A percentile compares a stretch with the other conserved stretches of the same genome.
Conservation (phyloP, 148 eudicot genomes). For the Vaccinium myrtillus region DNA sequence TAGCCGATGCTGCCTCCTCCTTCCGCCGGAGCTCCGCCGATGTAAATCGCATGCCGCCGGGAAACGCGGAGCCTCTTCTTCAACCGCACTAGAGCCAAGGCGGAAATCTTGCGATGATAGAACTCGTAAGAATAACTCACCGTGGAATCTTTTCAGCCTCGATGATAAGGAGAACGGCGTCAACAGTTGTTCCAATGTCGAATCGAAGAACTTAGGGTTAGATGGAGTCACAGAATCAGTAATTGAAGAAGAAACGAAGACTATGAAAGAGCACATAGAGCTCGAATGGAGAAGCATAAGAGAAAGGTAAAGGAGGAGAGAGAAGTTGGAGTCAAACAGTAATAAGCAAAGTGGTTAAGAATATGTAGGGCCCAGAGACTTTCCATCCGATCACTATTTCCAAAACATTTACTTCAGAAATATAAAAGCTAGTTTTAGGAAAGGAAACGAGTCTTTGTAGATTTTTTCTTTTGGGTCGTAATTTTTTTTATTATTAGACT, state of each 20-base stretch:
- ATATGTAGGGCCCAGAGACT: no score
- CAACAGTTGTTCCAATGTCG: conserved; percentile 23
- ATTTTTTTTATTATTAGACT: no score
- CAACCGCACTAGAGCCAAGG: conserved; percentile 42
- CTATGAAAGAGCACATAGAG: conserved; percentile 87
- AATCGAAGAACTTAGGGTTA: conserved; percentile 59
- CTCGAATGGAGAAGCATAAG: conserved; percentile 66
- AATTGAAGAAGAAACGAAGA: conserved; percentile 42
- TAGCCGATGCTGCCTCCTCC: conserved; percentile 11
- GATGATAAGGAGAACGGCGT: conserved; percentile 34
- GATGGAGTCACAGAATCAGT: conserved; percentile 30
- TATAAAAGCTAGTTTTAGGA: no score
- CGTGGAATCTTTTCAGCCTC: conserved; percentile 42
- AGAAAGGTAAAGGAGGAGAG: no score
- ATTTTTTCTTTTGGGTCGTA: no score
- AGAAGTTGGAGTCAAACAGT: no score
- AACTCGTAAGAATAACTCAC: conserved; percentile 31
- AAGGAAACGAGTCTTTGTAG: no score
- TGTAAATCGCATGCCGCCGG: conserved; percentile 54
- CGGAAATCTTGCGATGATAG: conserved; percentile 81
- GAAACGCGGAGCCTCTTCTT: conserved; percentile 29
- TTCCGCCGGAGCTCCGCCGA: conserved; percentile 64
- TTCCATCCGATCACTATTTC: no score
- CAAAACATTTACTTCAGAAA: no score
- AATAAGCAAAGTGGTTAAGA: no score